A percentile compares a stretch with the other conserved stretches of the same genome.
Conservation (phyloP, 208 protist species). For the Entamoeba invadens region DNA sequence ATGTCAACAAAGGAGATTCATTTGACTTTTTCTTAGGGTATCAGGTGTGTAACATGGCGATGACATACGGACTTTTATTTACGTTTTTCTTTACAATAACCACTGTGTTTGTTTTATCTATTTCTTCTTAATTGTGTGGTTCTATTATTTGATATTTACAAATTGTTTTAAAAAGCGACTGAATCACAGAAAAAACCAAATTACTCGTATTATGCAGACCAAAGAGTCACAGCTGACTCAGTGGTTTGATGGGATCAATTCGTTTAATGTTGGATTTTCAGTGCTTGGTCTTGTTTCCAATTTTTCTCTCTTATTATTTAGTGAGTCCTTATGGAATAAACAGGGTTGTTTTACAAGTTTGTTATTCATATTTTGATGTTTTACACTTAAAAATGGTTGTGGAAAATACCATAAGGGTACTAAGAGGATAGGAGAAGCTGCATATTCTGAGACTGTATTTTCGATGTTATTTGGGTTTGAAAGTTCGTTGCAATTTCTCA, state of each 20-base stretch:
- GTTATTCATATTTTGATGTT: neutral
- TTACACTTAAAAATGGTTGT: neutral
- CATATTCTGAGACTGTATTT: neutral
- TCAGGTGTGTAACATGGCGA: neutral
- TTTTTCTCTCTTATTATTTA: neutral
- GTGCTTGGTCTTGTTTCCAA: neutral
- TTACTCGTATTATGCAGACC: neutral
- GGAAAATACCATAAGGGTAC: too few relatives aligned
- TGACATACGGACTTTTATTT: neutral
- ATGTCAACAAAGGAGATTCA: neutral
- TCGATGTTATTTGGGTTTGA: neutral
- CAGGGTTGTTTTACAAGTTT: neutral
- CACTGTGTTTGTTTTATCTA: neutral
- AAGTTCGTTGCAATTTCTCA: neutral
- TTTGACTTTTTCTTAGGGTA: neutral
- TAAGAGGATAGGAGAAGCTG: neutral
- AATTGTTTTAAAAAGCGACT: too few relatives aligned
- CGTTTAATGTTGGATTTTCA: neutral
- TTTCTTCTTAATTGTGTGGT: neutral
- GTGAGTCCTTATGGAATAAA: neutral
- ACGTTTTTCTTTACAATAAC: neutral
- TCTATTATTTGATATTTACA: too few relatives aligned
- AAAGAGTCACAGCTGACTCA: neutral
- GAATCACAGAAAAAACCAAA: neutral
- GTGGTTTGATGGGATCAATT: neutral